Percentiles rank a stretch among this genome's conserved stretches.
phyloP scores from a whole-genome alignment of 2,329 filamentous ascomycete genomes.

The Ophiostoma sp. region DNA sequence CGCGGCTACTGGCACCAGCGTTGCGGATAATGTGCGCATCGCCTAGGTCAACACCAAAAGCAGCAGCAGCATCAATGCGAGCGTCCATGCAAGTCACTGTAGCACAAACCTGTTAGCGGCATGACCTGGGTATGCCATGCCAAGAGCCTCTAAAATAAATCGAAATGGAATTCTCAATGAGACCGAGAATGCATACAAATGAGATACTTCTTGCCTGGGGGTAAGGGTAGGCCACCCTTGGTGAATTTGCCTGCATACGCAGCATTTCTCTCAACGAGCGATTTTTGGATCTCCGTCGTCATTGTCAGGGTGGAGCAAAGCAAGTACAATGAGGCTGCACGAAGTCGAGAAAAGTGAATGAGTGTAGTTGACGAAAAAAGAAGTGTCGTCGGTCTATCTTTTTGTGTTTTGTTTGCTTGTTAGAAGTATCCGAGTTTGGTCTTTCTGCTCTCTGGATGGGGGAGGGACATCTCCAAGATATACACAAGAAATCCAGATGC shows the following conservation, averaged over 20 bases:
- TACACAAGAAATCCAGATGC: background rate
- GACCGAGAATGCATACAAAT: slow-evolving; percentile 42
- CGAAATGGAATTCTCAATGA: too few species aligned
- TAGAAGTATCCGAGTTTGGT: too few species aligned
- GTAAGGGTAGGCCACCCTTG: slow-evolving; percentile 60
- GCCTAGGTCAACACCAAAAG: slow-evolving; percentile 65
- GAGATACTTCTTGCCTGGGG: slow-evolving; percentile 64
- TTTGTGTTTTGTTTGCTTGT: too few species aligned
- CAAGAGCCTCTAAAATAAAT: too few species aligned
- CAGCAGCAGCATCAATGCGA: slow-evolving; percentile 60
- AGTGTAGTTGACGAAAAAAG: too few species aligned
- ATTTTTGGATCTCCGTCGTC: slow-evolving; percentile 29
- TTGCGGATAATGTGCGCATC: slow-evolving; percentile 77
- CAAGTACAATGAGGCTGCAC: too few species aligned
- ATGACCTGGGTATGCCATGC: background rate
- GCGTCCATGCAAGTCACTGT: slow-evolving; percentile 78
- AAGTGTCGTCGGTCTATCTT: too few species aligned
- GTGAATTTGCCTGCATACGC: slow-evolving; percentile 45
- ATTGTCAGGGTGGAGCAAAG: slow-evolving; percentile 16
- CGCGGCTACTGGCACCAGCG: slow-evolving; percentile 59
- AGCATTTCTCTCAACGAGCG: slow-evolving; percentile 30
- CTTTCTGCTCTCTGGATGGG: background rate
- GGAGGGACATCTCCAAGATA: background rate
- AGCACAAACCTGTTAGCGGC: background rate
- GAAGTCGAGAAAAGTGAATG: too few species aligned